Evolutionary conservation across 352 stramenopile species (phyloP).

Genomic region (Phytophthora pluvialis): DNA sequence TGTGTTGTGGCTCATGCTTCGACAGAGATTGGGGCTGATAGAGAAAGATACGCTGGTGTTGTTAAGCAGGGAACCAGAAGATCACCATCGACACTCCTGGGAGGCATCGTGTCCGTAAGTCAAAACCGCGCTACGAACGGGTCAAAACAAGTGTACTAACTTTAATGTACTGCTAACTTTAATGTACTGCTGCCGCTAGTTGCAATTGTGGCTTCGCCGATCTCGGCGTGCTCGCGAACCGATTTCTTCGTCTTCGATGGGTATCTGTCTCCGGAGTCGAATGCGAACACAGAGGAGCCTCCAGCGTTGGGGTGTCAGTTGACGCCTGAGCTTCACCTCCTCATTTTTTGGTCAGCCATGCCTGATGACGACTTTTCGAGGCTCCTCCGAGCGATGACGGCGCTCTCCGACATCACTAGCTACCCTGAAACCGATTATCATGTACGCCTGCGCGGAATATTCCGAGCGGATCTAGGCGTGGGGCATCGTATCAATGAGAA

Average conservation of each 20-base stretch:
- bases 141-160: background rate
- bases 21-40: background rate
- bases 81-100: constrained; percentile 32
- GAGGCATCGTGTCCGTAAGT: constrained; percentile 41
- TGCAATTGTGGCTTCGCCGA: constrained; percentile 1
- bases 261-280: constrained; percentile 7
- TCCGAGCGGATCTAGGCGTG: constrained; percentile 19
- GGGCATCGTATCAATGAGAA: constrained; percentile 22
- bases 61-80: constrained; percentile 22
- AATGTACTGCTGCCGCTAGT: constrained; percentile 13
- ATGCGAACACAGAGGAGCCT: background rate
- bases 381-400: constrained; percentile 18
- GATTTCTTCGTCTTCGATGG: constrained; percentile 43
- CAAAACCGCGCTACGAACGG: background rate
- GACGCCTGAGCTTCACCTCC: constrained; percentile 26
- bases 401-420: constrained; percentile 28
- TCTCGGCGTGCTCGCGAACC: constrained; percentile 31
- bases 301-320: constrained; percentile 3
- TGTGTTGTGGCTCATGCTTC: background rate
- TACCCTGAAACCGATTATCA: constrained; percentile 33
- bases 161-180: background rate
- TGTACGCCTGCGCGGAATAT: constrained; percentile 16
- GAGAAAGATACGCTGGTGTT: background rate
- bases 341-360: constrained; percentile 37
- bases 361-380: constrained; percentile 9